Percentiles rank a stretch among this genome's conserved stretches.
phyloP scores from a whole-genome alignment of 305 asterid species.

The Fraxinus sp. region DNA sequence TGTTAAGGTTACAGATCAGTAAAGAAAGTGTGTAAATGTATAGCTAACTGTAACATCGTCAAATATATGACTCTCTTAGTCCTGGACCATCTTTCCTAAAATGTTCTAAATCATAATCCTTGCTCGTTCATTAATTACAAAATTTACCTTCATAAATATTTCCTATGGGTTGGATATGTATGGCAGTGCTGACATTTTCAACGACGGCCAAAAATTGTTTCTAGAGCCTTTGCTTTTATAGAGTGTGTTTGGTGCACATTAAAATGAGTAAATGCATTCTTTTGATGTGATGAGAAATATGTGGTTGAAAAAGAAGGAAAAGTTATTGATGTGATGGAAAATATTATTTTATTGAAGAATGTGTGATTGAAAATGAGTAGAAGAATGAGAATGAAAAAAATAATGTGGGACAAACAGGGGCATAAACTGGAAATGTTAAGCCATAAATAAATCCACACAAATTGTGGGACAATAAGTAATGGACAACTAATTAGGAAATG shows the following conservation, averaged over 20 bases:
- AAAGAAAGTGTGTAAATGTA: background rate
- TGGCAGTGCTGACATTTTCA: background rate
- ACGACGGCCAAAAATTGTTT: background rate
- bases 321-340: too few relatives aligned
- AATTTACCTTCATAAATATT: slow-evolving; percentile 12
- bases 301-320: too few relatives aligned
- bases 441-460: background rate
- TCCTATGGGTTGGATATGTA: background rate
- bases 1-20: slow-evolving; percentile 18
- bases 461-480: background rate
- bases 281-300: too few relatives aligned
- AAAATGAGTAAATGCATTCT: too few relatives aligned
- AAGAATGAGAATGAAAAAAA: too few relatives aligned
- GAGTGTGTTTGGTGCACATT: too few relatives aligned
- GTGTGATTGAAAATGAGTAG: too few relatives aligned
- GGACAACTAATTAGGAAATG: background rate
- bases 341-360: too few relatives aligned
- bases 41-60: background rate
- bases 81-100: background rate
- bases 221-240: background rate
- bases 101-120: slow-evolving; percentile 2
- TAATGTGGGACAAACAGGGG: too few relatives aligned
- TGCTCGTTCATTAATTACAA: background rate
- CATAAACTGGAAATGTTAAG: too few relatives aligned
- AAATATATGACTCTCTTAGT: background rate